These are phyloP conservation scores for Trichoderma sp. DNA, from an alignment of 2,329 filamentous ascomycete species.

Conservation along the genomic window DNA sequence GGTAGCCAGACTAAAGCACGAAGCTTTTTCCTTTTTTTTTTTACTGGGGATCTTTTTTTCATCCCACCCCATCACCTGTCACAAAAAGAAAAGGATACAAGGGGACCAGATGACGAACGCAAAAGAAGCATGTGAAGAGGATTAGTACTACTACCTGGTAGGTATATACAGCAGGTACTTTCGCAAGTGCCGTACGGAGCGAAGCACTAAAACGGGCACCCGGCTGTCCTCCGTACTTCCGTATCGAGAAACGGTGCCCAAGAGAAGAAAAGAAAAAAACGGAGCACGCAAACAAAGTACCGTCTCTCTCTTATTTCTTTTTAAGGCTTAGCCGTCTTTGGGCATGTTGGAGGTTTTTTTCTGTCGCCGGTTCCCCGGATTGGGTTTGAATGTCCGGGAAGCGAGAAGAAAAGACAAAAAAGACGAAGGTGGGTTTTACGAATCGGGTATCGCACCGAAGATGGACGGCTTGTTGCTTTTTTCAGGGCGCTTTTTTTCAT, in stretches of 20 bases:
- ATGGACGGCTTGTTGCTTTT: not conserved
- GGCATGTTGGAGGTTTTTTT: too few species aligned
- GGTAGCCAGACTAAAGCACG: not conserved
- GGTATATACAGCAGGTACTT: not conserved
- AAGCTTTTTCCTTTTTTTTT: not conserved
- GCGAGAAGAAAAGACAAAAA: not conserved
- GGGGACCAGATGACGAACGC: too few species aligned
- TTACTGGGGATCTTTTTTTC: not conserved
- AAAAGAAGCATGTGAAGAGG: not conserved
- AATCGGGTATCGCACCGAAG: constrained; percentile 8
- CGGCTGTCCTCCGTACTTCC: too few species aligned
- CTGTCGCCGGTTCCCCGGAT: not conserved
- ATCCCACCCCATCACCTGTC: not conserved
- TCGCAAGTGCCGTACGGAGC: not conserved
- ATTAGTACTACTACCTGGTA: too few species aligned
- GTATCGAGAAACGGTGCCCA: not conserved
- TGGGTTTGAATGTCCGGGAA: constrained; percentile 1
- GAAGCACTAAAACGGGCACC: not conserved
- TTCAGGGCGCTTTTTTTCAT: too few species aligned
- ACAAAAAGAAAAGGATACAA: not conserved
- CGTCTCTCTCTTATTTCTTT: too few species aligned
- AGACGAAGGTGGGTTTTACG: not conserved
- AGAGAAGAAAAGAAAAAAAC: not conserved
- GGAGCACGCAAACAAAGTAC: not conserved
- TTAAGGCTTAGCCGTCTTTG: not conserved